Evolutionary conservation across 306 rosid species (phyloP).

Genomic region (Castanea sativa): DNA sequence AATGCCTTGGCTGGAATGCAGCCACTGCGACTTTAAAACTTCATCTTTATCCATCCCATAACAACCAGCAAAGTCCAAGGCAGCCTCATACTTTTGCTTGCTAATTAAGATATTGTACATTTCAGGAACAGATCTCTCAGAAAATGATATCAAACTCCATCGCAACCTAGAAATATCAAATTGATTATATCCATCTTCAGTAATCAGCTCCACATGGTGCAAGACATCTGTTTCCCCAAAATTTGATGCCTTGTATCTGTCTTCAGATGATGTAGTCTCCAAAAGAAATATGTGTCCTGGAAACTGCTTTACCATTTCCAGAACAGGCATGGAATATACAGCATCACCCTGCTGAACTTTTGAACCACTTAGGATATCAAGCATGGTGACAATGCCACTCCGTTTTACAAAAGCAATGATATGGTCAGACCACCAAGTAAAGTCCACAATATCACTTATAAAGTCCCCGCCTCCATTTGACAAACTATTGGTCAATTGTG

Average conservation of each 20-base stretch:
- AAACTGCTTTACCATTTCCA: conserved; percentile 58
- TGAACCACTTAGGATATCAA: conserved; percentile 67
- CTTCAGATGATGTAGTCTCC: conserved; percentile 47
- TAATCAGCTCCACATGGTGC: conserved; percentile 47
- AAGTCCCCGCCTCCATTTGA: conserved; percentile 31
- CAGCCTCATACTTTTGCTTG: conserved; percentile 62
- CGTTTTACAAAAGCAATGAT: conserved; percentile 60
- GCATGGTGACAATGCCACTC: conserved; percentile 57
- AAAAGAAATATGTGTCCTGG: conserved; percentile 67
- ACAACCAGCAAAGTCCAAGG: conserved; percentile 72
- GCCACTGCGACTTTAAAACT: conserved; percentile 91
- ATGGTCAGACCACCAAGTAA: conserved; percentile 92
- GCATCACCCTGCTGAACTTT: conserved; percentile 61
- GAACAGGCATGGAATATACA: conserved; percentile 58
- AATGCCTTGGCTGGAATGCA: conserved; percentile 73
- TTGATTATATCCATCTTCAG: conserved; percentile 50
- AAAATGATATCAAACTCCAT: conserved; percentile 77
- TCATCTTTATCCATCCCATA: conserved; percentile 82
- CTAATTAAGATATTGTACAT: conserved; percentile 68
- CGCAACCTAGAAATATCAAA: conserved; percentile 58
- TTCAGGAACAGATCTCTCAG: conserved; percentile 71
- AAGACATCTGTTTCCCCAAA: conserved; percentile 33
- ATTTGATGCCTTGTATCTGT: conserved; percentile 36
- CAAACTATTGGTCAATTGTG: conserved; percentile 31
- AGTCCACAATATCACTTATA: conserved; percentile 55